A percentile compares a stretch with the other conserved stretches of the same genome.
These are phyloP conservation scores for Tripterygium wilfordii DNA, from an alignment of 177 flowering plant species.

Conservation along the genomic window DNA sequence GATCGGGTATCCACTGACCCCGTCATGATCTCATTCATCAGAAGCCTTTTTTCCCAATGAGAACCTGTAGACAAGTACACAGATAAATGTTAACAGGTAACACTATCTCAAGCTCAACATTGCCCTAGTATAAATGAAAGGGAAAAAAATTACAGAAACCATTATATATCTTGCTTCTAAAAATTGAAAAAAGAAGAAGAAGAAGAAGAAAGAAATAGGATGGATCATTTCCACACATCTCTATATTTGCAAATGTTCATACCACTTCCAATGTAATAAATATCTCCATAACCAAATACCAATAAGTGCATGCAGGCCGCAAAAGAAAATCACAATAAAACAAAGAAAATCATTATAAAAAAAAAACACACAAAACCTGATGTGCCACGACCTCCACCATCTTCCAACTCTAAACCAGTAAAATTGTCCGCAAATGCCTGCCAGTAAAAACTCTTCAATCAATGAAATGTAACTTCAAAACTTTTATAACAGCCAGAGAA, in stretches of 20 bases:
- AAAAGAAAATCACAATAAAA: too few species aligned
- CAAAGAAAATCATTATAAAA: not conserved
- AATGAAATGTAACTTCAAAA: not conserved
- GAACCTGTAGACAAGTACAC: conserved; percentile 57
- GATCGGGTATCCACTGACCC: conserved; percentile 99
- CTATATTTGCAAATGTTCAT: too few species aligned
- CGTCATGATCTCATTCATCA: conserved; percentile 99
- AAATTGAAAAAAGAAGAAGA: not conserved
- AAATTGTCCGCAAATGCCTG: conserved; percentile 95
- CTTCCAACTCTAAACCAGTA: conserved; percentile 97
- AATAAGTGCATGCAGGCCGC: too few species aligned
- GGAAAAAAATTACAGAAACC: too few species aligned
- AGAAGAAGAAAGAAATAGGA: not conserved
- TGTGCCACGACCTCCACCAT: conserved; percentile 99
- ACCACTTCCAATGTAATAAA: too few species aligned
- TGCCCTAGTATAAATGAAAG: too few species aligned
- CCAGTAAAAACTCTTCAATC: not conserved
- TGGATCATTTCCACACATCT: too few species aligned
- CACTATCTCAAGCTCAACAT: too few species aligned
- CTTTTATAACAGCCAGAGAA: not conserved
- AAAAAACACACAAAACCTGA: conserved; percentile 49
- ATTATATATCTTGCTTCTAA: too few species aligned
- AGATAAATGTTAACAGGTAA: not conserved
- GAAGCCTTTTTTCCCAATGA: conserved; percentile 98
- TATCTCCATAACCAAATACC: too few species aligned